These are phyloP conservation scores for Pyrus communis DNA, from an alignment of 306 rosid genomes.

Conservation along the genomic window DNA sequence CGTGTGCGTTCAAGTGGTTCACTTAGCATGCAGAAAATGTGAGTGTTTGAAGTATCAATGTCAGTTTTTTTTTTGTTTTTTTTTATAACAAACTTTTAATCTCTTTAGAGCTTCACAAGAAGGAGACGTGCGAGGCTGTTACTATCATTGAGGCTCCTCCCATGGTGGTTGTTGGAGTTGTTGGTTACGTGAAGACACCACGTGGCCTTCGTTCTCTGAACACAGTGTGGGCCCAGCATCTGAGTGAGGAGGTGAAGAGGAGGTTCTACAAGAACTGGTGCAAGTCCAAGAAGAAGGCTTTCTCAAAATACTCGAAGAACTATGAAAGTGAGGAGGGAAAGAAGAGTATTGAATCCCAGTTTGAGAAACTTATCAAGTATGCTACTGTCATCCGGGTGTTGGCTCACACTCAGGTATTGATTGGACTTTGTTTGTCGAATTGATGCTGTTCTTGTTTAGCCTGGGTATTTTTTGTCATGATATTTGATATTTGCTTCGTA, in stretches of 20 bases:
- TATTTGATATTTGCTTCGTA: neutral
- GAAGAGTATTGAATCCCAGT: slow-evolving; percentile 51
- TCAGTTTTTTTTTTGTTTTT: neutral
- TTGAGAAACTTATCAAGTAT: slow-evolving; percentile 70
- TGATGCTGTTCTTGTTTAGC: neutral
- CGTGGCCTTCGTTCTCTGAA: slow-evolving; percentile 78
- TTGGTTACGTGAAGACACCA: slow-evolving; percentile 77
- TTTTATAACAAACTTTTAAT: neutral
- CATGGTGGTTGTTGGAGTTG: slow-evolving; percentile 77
- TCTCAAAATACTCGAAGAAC: slow-evolving; percentile 60
- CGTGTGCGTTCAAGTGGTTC: neutral
- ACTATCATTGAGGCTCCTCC: slow-evolving; percentile 84
- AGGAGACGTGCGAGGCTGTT: slow-evolving; percentile 84
- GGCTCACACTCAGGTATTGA: slow-evolving; percentile 81
- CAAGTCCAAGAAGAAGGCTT: slow-evolving; percentile 93
- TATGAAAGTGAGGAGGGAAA: slow-evolving; percentile 73
- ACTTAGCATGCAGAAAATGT: neutral
- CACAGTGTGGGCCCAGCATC: slow-evolving; percentile 87
- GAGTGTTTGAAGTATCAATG: neutral
- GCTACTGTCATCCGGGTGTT: slow-evolving; percentile 65
- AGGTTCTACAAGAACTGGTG: slow-evolving; percentile 84
- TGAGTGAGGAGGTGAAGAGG: slow-evolving; percentile 71
- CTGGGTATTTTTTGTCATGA: neutral
- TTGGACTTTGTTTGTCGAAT: neutral
- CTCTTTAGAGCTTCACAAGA: slow-evolving; percentile 69